A percentile compares a stretch with the other conserved stretches of the same genome.
Evolutionary conservation across 257 asterid species (phyloP).

Genomic region (Solanum piurae): DNA sequence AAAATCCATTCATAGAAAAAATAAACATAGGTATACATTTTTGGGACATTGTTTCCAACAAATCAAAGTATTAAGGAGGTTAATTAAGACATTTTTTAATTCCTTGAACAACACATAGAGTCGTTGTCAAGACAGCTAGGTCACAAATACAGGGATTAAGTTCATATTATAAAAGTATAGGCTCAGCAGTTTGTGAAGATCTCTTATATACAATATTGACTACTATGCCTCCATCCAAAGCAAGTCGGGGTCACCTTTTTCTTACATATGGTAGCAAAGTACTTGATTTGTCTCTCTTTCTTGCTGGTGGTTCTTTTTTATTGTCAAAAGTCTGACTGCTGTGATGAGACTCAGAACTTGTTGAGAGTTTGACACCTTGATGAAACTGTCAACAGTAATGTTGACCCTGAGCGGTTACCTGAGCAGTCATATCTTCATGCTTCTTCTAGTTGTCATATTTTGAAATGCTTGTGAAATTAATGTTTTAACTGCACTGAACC

Average conservation of each 20-base stretch:
- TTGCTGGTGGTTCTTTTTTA: background rate
- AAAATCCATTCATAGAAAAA: background rate
- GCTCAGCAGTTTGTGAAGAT: background rate
- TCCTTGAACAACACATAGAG: background rate
- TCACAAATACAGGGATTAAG: background rate
- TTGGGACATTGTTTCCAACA: background rate
- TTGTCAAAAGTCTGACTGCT: background rate
- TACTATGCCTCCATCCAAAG: background rate
- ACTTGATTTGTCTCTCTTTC: background rate
- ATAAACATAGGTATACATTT: background rate
- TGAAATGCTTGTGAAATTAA: background rate
- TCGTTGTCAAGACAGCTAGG: background rate
- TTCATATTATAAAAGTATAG: background rate
- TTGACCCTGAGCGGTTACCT: conserved; percentile 28
- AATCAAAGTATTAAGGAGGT: background rate
- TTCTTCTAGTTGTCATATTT: background rate
- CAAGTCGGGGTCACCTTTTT: background rate
- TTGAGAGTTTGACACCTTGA: conserved; percentile 9
- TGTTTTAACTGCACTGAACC: background rate
- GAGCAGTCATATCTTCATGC: conserved; percentile 5
- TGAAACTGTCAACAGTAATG: conserved; percentile 3
- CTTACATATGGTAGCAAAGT: background rate
- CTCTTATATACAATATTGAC: background rate
- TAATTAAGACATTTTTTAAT: background rate
- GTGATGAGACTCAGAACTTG: conserved; percentile 4